phyloP scores from a whole-genome alignment of 2,329 filamentous ascomycete genomes.

The Pseudogymnoascus sp. region DNA sequence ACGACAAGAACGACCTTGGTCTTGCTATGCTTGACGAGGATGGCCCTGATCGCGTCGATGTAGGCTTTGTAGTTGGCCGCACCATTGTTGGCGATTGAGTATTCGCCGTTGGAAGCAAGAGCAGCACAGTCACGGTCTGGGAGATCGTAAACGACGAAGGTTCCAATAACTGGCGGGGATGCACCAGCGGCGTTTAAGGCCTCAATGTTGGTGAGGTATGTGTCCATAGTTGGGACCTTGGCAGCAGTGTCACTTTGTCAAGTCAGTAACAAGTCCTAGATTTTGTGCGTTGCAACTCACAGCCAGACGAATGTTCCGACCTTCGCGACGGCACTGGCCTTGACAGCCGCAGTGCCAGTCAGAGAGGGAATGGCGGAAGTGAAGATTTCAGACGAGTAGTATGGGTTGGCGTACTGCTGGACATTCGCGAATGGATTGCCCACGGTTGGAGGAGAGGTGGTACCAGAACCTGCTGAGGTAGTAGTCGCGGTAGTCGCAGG shows the following conservation, averaged over 20 bases:
- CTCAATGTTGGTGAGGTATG: conserved; percentile 39
- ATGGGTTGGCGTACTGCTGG: conserved; percentile 42
- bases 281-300: conserved; percentile 28
- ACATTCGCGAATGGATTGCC: conserved; percentile 45
- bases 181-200: conserved; percentile 39
- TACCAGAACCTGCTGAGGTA: conserved; percentile 11
- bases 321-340: conserved; percentile 39
- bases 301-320: conserved; percentile 45
- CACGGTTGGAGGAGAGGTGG: conserved; percentile 28
- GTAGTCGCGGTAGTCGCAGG: conserved; percentile 15
- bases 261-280: conserved; percentile 8
- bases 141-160: conserved; percentile 54
- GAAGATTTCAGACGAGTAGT: conserved; percentile 44
- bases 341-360: conserved; percentile 44
- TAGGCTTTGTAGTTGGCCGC: conserved; percentile 43
- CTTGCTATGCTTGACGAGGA: conserved; percentile 46
- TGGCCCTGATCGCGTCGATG: conserved; percentile 44
- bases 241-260: conserved; percentile 33
- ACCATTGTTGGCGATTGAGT: conserved; percentile 42
- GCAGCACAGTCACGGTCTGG: conserved; percentile 57
- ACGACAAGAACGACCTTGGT: conserved; percentile 39
- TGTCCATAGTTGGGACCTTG: conserved; percentile 40
- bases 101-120: conserved; percentile 54
- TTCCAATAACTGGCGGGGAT: conserved; percentile 36
- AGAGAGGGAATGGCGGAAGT: conserved; percentile 53